These are phyloP conservation scores for Malassezia cuniculi DNA, from an alignment of 1,284 basidiomycete species.

Conservation along the genomic window DNA sequence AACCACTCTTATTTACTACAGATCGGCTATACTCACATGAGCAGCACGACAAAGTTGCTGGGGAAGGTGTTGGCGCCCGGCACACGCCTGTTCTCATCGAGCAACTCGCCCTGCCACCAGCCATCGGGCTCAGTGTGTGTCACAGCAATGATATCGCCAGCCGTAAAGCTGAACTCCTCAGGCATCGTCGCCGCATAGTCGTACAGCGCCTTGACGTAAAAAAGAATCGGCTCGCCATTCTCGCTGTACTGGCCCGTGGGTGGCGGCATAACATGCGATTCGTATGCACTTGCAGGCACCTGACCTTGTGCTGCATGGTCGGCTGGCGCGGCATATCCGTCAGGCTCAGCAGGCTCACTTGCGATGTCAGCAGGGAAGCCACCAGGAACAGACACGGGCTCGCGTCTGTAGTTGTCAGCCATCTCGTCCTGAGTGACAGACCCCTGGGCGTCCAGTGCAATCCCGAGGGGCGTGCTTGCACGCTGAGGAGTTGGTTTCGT, in stretches of 20 bases:
- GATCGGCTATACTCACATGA: slow-evolving; percentile 35
- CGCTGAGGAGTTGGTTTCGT: slow-evolving; percentile 17
- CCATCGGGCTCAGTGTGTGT: slow-evolving; percentile 81
- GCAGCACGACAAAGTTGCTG: slow-evolving; percentile 65
- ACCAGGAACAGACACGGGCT: slow-evolving; percentile 52
- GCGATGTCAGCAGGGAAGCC: slow-evolving; percentile 40
- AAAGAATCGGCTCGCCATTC: slow-evolving; percentile 62
- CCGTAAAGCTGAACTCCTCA: slow-evolving; percentile 74
- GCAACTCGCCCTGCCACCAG: slow-evolving; percentile 73
- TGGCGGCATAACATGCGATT: too few species aligned
- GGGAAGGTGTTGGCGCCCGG: slow-evolving; percentile 75
- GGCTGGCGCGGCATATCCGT: slow-evolving; percentile 35
- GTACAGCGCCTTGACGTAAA: slow-evolving; percentile 68
- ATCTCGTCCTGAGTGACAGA: slow-evolving; percentile 67
- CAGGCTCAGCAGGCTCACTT: too few species aligned
- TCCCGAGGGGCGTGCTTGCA: slow-evolving; percentile 53
- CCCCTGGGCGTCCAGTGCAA: slow-evolving; percentile 63
- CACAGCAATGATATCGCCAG: slow-evolving; percentile 80
- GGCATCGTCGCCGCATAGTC: slow-evolving; percentile 75
- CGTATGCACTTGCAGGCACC: background rate
- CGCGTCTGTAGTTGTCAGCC: slow-evolving; percentile 51
- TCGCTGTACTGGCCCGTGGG: slow-evolving; percentile 63
- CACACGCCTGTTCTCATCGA: slow-evolving; percentile 69
- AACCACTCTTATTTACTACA: background rate
- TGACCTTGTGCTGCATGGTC: slow-evolving; percentile 2